Percentiles rank a stretch among this genome's conserved stretches.
phyloP scores from a whole-genome alignment of 306 rosid genomes.

The Prinsepia uniflora region DNA sequence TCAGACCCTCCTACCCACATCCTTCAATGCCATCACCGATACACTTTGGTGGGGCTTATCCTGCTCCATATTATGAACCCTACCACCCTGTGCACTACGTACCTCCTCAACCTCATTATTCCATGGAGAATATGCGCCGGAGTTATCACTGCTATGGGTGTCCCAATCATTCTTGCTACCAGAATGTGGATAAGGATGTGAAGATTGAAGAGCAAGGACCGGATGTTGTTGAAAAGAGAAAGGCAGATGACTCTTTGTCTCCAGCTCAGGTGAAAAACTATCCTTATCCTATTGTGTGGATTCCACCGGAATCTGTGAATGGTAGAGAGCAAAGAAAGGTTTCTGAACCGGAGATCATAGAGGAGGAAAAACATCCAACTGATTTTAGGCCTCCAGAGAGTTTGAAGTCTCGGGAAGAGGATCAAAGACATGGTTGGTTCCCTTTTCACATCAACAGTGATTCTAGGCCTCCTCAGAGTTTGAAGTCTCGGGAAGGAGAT shows the following conservation, averaged over 20 bases:
- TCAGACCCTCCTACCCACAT: slow-evolving; percentile 35
- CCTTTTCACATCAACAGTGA: slow-evolving; percentile 36
- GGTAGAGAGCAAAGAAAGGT: slow-evolving; percentile 24
- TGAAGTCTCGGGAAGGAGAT: slow-evolving; percentile 23
- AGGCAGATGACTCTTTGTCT: slow-evolving; percentile 24
- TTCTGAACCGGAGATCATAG: slow-evolving; percentile 16
- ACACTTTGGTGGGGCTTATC: slow-evolving; percentile 9
- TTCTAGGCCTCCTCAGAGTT: slow-evolving; percentile 16
- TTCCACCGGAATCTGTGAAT: slow-evolving; percentile 39
- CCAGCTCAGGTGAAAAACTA: slow-evolving; percentile 37
- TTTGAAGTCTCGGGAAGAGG: slow-evolving; percentile 15
- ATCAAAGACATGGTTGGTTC: slow-evolving; percentile 47
- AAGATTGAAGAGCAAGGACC: slow-evolving; percentile 55
- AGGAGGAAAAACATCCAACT: slow-evolving; percentile 17
- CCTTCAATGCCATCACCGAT: slow-evolving; percentile 23
- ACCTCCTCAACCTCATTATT: slow-evolving; percentile 42
- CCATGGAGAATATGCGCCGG: slow-evolving; percentile 38
- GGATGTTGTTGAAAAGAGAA: slow-evolving; percentile 28
- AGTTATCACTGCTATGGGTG: slow-evolving; percentile 56
- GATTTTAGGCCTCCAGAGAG: slow-evolving; percentile 18
- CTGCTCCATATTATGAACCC: slow-evolving; percentile 27
- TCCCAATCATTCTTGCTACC: slow-evolving; percentile 36
- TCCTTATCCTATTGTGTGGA: slow-evolving; percentile 51
- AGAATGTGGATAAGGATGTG: slow-evolving; percentile 32
- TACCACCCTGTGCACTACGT: slow-evolving; percentile 30